These are phyloP conservation scores for Xylaria sp. DNA, from an alignment of 2,329 filamentous ascomycete species.

Conservation along the genomic window DNA sequence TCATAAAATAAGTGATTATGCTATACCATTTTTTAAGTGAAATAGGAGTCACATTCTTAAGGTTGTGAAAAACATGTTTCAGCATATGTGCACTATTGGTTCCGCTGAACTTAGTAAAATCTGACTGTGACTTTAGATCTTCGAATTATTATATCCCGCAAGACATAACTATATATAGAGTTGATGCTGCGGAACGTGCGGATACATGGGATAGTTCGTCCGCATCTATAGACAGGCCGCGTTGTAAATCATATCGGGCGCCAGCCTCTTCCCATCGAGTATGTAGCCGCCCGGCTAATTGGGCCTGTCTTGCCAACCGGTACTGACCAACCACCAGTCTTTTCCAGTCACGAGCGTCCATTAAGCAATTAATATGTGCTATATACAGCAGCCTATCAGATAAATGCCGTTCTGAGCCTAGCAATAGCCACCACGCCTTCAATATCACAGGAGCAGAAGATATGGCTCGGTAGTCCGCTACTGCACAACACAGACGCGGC, in stretches of 20 bases:
- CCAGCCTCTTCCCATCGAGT: constrained; percentile 13
- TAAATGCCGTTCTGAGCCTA: constrained; percentile 28
- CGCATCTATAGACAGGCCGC: not conserved
- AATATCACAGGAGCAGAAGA: constrained; percentile 1
- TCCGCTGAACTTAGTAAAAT: no score
- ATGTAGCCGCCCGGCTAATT: constrained; percentile 34
- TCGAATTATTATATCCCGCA: not conserved
- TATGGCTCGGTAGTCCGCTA: constrained; percentile 23
- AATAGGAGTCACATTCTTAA: no score
- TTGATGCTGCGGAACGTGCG: constrained; percentile 14
- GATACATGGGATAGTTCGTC: not conserved
- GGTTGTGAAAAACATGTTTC: no score
- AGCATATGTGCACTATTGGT: no score
- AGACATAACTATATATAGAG: not conserved
- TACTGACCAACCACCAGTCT: constrained; percentile 2
- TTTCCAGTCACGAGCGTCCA: constrained; percentile 16
- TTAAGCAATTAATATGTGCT: constrained; percentile 32
- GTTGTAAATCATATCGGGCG: not conserved
- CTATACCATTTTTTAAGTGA: no score
- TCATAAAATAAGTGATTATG: no score
- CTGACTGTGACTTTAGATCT: not conserved
- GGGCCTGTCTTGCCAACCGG: constrained; percentile 18
- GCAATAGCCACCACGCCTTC: constrained; percentile 10
- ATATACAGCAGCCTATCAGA: constrained; percentile 29
- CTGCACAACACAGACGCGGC: not conserved